Evolutionary conservation across 106 monocot genomes (phyloP).

Genomic region (Dioscorea alata): DNA sequence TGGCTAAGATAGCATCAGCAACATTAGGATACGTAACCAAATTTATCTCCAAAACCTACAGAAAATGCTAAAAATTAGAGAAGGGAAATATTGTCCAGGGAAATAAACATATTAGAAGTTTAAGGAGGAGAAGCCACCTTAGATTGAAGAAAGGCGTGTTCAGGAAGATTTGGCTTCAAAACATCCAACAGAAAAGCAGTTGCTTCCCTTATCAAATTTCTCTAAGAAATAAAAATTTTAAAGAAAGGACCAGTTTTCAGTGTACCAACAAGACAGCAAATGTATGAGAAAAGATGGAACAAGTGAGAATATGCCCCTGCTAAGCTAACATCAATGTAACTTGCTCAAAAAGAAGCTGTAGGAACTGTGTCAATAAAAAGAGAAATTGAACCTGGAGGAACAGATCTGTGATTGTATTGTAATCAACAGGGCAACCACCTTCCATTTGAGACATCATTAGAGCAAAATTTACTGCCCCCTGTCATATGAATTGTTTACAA

Average conservation of each 20-base stretch:
- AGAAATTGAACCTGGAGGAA: constrained; percentile 75
- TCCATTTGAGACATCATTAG: constrained; percentile 99
- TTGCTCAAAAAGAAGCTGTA: too few relatives aligned
- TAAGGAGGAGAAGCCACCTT: constrained; percentile 38
- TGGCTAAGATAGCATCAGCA: constrained; percentile 98
- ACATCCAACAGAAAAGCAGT: constrained; percentile 98
- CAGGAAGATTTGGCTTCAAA: constrained; percentile 93
- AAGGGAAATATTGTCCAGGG: neutral
- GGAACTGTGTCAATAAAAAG: neutral
- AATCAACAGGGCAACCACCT: constrained; percentile 95
- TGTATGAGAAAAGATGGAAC: neutral
- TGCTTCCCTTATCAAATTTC: constrained; percentile 95
- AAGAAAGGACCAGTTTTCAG: constrained; percentile 1
- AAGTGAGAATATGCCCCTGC: neutral
- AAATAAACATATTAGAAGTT: neutral
- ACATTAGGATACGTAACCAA: constrained; percentile 99
- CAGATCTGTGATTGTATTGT: constrained; percentile 96
- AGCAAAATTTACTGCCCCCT: constrained; percentile 79
- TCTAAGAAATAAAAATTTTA: constrained; percentile 28
- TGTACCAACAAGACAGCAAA: neutral
- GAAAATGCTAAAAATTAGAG: neutral
- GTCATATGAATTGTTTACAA: constrained; percentile 6
- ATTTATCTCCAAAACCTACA: constrained; percentile 96
- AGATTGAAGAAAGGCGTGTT: constrained; percentile 97
- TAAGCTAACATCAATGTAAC: neutral